Evolutionary conservation across 1,284 basidiomycete species (phyloP).

Genomic region (Ceratobasidium sp.): DNA sequence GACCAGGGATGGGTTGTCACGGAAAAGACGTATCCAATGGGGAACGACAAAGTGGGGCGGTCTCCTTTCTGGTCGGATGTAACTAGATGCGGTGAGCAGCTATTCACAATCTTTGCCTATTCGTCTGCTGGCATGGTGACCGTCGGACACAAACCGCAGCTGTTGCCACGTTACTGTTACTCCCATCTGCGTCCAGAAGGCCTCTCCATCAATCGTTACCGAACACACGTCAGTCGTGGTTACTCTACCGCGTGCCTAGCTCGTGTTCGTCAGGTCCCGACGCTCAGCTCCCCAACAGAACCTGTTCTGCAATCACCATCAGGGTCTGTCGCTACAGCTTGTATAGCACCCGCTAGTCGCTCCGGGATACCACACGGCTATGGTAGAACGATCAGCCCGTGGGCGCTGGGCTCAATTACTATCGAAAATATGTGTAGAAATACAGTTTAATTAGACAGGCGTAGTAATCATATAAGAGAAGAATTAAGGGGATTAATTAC

Average conservation of each 20-base stretch:
- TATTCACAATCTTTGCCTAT: constrained; percentile 16
- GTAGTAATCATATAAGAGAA: not conserved
- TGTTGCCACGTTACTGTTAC: constrained; percentile 42
- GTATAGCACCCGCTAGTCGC: constrained; percentile 3
- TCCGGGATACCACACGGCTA: not conserved
- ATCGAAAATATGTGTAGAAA: not conserved
- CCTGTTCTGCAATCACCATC: constrained; percentile 20
- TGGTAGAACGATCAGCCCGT: constrained; percentile 3
- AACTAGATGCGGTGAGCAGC: constrained; percentile 22
- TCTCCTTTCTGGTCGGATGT: constrained; percentile 42
- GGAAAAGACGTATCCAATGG: constrained; percentile 40
- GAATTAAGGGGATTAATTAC: not conserved
- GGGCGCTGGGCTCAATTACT: not conserved
- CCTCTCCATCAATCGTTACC: constrained; percentile 29
- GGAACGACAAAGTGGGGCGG: constrained; percentile 42
- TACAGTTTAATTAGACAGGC: not conserved
- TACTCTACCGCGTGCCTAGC: not conserved
- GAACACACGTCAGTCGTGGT: not conserved
- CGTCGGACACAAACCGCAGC: constrained; percentile 28
- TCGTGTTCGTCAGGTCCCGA: constrained; percentile 35
- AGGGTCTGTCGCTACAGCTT: constrained; percentile 1
- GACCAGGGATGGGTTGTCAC: constrained; percentile 40
- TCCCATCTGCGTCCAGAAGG: not conserved
- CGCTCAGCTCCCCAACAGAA: constrained; percentile 7
- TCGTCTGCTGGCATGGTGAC: constrained; percentile 40